Percentiles rank a stretch among this genome's conserved stretches.
These are phyloP conservation scores for Pseudocercospora cruenta DNA, from an alignment of 2,329 filamentous ascomycete species.

Conservation along the genomic window DNA sequence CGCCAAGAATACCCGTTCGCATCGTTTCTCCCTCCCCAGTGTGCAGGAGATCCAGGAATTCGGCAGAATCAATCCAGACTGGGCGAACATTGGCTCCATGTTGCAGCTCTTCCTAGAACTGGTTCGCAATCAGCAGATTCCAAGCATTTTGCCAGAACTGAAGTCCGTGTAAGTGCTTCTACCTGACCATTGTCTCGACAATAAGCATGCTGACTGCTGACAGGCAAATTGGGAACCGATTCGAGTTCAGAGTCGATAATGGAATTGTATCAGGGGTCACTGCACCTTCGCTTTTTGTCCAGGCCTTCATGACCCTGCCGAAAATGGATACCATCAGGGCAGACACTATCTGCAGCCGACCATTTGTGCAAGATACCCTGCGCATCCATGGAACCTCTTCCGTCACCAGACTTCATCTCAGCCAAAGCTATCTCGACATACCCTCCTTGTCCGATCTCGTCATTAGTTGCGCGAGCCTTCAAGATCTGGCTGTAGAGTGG, in stretches of 20 bases:
- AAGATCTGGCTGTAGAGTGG: neutral
- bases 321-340: neutral
- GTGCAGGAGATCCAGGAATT: neutral
- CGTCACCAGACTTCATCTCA: constrained; percentile 1
- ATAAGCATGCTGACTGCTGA: neutral
- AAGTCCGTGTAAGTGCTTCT: neutral
- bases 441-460: neutral
- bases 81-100: neutral
- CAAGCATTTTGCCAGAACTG: neutral
- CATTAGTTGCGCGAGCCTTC: neutral
- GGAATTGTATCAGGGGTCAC: neutral
- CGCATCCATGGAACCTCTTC: neutral
- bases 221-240: neutral
- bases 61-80: neutral
- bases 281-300: neutral
- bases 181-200: neutral
- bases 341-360: neutral
- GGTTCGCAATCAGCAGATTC: neutral
- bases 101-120: neutral
- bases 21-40: neutral
- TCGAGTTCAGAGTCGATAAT: neutral
- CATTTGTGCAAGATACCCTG: neutral
- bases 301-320: neutral
- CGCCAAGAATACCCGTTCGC: neutral
- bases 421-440: neutral